Evolutionary conservation across 1,284 basidiomycete genomes (phyloP).

Genomic region (Cutaneotrichosporon curvatum): DNA sequence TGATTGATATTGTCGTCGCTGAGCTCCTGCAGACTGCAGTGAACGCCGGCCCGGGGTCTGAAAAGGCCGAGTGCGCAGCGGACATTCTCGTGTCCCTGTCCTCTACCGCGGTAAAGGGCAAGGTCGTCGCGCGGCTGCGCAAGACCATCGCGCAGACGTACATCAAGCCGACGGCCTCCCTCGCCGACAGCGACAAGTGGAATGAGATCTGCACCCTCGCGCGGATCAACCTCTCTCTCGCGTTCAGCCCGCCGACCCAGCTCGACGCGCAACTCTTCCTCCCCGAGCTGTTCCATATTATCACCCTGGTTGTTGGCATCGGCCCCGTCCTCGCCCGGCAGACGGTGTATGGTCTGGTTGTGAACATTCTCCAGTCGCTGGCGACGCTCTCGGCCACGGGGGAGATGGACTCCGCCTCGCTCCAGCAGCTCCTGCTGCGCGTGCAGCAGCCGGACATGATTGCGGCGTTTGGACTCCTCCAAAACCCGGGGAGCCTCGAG

Average conservation of each 20-base stretch:
- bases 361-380: conserved; percentile 71
- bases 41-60: conserved; percentile 69
- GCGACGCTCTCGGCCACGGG: conserved; percentile 23
- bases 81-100: conserved; percentile 66
- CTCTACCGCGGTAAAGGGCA: conserved; percentile 68
- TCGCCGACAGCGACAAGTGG: conserved; percentile 70
- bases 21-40: conserved; percentile 71
- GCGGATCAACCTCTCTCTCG: conserved; percentile 63
- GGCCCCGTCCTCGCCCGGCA: conserved; percentile 68
- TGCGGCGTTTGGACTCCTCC: conserved; percentile 62
- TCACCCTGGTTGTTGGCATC: conserved; percentile 64
- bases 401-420: conserved; percentile 31
- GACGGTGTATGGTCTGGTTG: conserved; percentile 69
- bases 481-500: conserved; percentile 22
- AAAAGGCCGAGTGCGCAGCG: conserved; percentile 65
- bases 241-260: conserved; percentile 59
- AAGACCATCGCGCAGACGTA: conserved; percentile 71
- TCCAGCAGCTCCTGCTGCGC: conserved; percentile 55
- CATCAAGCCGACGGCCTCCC: conserved; percentile 55
- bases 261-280: conserved; percentile 68
- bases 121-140: conserved; percentile 66
- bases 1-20: conserved; percentile 65
- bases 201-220: conserved; percentile 72
- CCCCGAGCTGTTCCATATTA: conserved; percentile 71
- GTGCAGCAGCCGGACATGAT: conserved; percentile 56